Base-by-base conservation (phyloP, 371 early-diverging fungal species). In the Rhizopus arrhizus region DNA sequence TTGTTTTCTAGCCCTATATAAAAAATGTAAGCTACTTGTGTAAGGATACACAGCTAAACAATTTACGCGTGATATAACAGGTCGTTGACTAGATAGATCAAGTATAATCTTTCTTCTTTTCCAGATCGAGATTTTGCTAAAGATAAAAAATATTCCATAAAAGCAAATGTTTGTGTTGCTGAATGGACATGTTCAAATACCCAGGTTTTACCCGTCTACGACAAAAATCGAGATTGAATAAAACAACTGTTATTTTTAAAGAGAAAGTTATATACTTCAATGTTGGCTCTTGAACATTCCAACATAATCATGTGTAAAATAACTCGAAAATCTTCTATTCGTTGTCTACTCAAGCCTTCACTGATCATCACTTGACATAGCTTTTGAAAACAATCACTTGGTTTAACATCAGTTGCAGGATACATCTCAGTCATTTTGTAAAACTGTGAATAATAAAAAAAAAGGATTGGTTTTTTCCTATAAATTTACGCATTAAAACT, bases 151-250 rank as follows among this genome's bases (percentile, higher is more conserved):
- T 77, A 75, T 35, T 83, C 75, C 22, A 75, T 35, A 4, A 84
- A 41, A 3, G 64, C 66, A 35, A 66, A 71, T 15, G 73, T 66
- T 13, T 84, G 84, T 22, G 53, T 58, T 12, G 79, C 71, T 34
- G 66, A 60, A 11, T 69, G 73, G 46, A 85, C 85, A 41, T 82
- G 64, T 8, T 81, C 74, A 54, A 80, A 75, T n/a, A 84, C 72
- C 86, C 86, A 86, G 31, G 68, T 74, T 59, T 84, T 86, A 16
- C 85, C 86, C 16, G 77, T 68, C 86, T 85, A 70, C n/a, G 42
- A 16, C 5, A 11, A 29, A 29, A 16, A 35, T 47, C 31, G 33
- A 40, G 35, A 9, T 38, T 16, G 40, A 31, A 42, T 45, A 59
- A 31, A 46, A 22, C 31, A 32, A 16, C 29, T 42, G 34, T 38